A percentile compares a stretch with the other conserved stretches of the same genome.
Evolutionary conservation across 352 stramenopile genomes (phyloP).

Genomic region (Phytopythium ostracodes): DNA sequence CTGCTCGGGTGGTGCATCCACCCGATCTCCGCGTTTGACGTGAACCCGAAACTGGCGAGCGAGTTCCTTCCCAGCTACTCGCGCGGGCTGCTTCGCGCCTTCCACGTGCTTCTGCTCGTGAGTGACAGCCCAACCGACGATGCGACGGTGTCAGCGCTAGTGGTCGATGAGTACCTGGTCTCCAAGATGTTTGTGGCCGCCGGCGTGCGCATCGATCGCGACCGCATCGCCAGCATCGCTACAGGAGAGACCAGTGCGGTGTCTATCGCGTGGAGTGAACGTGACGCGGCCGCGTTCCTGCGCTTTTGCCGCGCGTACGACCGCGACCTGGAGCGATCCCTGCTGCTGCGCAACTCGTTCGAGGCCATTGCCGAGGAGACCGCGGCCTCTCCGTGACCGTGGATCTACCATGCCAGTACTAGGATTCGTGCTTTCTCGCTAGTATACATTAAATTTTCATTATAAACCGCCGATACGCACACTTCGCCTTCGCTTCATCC

Average conservation of each 20-base stretch:
- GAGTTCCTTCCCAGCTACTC: conserved; percentile 32
- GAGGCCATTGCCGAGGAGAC: conserved; percentile 21
- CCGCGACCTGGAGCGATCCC: conserved; percentile 19
- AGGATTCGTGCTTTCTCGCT: not conserved
- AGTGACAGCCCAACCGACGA: conserved; percentile 6
- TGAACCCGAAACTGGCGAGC: conserved; percentile 26
- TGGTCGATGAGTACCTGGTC: not conserved
- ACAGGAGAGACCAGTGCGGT: not conserved
- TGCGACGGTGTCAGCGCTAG: not conserved
- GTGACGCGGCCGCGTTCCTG: conserved; percentile 18
- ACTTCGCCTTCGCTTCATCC: not conserved
- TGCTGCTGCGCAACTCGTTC: conserved; percentile 42
- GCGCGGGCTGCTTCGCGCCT: conserved; percentile 34
- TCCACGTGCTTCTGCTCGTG: conserved; percentile 19
- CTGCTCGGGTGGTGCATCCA: conserved; percentile 34
- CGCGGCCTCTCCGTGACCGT: not conserved
- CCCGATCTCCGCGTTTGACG: conserved; percentile 18
- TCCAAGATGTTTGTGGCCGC: conserved; percentile 20
- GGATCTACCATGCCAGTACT: not conserved
- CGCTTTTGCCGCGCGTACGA: conserved; percentile 29
- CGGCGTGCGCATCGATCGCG: not conserved
- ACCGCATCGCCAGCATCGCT: not conserved
- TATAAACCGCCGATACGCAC: not conserved
- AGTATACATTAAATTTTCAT: not conserved
- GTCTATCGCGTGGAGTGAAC: not conserved